phyloP scores from a whole-genome alignment of 495 filamentous ascomycete species.

The Xylaria curta region DNA sequence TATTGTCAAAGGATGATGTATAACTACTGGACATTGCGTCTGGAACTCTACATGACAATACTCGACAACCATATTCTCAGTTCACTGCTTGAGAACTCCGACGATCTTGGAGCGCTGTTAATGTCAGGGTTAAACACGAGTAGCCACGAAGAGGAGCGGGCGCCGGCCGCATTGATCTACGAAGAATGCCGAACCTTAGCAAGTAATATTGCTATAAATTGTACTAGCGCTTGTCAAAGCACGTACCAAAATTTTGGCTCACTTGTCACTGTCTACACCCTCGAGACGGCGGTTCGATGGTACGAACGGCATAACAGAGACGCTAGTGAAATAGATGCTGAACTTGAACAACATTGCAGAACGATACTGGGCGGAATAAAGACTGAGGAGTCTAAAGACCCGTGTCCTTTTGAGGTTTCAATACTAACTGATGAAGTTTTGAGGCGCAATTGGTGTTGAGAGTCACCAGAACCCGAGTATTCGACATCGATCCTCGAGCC shows the following conservation, averaged over 20 bases:
- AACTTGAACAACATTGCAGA: slow-evolving; percentile 20
- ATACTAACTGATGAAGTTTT: slow-evolving; percentile 14
- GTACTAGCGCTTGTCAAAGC: slow-evolving; percentile 3
- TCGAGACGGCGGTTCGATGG: slow-evolving; percentile 21
- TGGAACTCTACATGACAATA: slow-evolving; percentile 23
- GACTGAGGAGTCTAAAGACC: slow-evolving; percentile 19
- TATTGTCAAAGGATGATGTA: slow-evolving; percentile 17
- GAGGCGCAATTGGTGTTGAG: slow-evolving; percentile 18
- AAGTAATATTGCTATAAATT: slow-evolving; percentile 7
- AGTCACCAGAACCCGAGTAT: background rate
- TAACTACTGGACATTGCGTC: slow-evolving; percentile 15
- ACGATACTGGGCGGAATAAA: slow-evolving; percentile 12
- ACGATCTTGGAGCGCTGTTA: background rate
- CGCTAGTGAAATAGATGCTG: background rate
- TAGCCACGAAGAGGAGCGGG: background rate
- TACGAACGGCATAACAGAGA: slow-evolving; percentile 12
- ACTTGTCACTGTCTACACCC: slow-evolving; percentile 15
- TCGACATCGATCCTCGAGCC: background rate
- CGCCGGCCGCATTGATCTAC: background rate
- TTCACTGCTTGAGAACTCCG: background rate
- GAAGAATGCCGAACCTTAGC: slow-evolving; percentile 20
- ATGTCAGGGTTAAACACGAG: background rate
- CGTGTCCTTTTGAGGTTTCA: slow-evolving; percentile 22
- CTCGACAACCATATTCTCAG: slow-evolving; percentile 11
- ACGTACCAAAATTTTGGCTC: slow-evolving; percentile 20